Percentiles rank a stretch among this genome's conserved stretches.
These are phyloP conservation scores for Euclidium syriacum DNA, from an alignment of 345 rosid species.

Conservation along the genomic window DNA sequence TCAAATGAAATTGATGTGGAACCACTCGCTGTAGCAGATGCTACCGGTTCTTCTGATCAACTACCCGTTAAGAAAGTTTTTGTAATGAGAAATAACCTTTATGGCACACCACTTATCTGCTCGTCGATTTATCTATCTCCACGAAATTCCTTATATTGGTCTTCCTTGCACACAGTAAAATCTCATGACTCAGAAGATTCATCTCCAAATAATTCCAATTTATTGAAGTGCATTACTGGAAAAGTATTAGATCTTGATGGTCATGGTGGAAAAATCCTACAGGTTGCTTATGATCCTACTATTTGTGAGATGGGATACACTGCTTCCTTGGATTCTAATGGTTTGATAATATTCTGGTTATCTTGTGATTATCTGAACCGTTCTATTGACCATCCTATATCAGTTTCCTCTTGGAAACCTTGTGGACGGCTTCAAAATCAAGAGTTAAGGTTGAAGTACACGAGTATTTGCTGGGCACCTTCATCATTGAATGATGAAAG, in stretches of 20 bases:
- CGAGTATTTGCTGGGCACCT: conserved; percentile 86
- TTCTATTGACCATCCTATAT: conserved; percentile 39
- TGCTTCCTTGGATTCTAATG: conserved; percentile 76
- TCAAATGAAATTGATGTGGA: conserved; percentile 33
- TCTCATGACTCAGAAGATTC: conserved; percentile 30
- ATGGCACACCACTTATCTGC: conserved; percentile 61
- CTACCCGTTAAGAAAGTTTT: conserved; percentile 49
- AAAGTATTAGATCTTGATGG: conserved; percentile 48
- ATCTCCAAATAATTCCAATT: conserved; percentile 31
- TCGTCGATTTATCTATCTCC: conserved; percentile 50
- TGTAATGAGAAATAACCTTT: conserved; percentile 43
- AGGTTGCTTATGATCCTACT: conserved; percentile 59
- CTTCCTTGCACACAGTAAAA: conserved; percentile 39
- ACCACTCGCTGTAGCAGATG: conserved; percentile 31
- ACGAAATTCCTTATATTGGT: conserved; percentile 50
- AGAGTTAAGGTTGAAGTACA: conserved; percentile 41
- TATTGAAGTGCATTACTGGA: conserved; percentile 30
- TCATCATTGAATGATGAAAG: conserved; percentile 46
- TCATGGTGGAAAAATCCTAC: conserved; percentile 61
- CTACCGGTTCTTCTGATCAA: conserved; percentile 30
- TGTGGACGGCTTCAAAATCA: conserved; percentile 48
- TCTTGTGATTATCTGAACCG: conserved; percentile 39
- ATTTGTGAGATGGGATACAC: conserved; percentile 45
- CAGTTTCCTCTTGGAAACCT: conserved; percentile 52
- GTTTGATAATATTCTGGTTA: conserved; percentile 69